Percentiles rank a stretch among this genome's conserved stretches.
These are phyloP conservation scores for Yamadazyma epiphylla DNA, from an alignment of 1,139 yeast genomes.

Conservation along the genomic window DNA sequence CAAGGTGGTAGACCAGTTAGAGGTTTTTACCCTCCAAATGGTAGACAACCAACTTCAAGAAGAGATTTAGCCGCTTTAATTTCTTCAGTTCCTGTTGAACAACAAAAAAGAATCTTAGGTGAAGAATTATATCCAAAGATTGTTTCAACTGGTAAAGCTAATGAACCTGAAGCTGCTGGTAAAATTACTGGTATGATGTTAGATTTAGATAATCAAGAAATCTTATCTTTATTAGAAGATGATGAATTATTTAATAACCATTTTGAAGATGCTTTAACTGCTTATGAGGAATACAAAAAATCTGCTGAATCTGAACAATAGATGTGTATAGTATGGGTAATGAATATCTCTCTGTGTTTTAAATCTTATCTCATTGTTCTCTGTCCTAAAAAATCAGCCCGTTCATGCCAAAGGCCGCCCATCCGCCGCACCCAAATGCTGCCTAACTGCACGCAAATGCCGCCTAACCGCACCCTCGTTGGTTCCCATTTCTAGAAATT, in stretches of 20 bases:
- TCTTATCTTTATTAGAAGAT: conserved; percentile 82
- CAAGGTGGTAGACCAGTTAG: conserved; percentile 9
- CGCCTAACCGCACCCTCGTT: conserved; percentile 1
- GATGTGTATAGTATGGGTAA: background rate
- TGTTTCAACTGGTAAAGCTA: conserved; percentile 80
- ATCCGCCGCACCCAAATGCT: background rate
- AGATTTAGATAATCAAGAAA: conserved; percentile 91
- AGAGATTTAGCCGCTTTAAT: conserved; percentile 56
- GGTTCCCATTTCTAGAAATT: background rate
- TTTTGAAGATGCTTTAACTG: conserved; percentile 92
- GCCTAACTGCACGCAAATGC: conserved; percentile 1
- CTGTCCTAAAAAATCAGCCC: too few relatives aligned
- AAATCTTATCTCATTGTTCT: too few relatives aligned
- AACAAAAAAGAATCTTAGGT: conserved; percentile 95
- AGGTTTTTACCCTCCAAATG: conserved; percentile 40
- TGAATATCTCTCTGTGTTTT: background rate
- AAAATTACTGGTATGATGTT: conserved; percentile 99
- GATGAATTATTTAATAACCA: conserved; percentile 88
- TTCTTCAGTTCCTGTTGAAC: conserved; percentile 71
- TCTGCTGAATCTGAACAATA: conserved; percentile 27
- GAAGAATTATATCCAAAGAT: conserved; percentile 97
- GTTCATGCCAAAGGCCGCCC: too few relatives aligned
- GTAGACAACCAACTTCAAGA: conserved; percentile 34
- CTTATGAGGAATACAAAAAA: conserved; percentile 81
- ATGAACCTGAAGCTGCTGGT: conserved; percentile 94